Evolutionary conservation across 805 yeast genomes (phyloP).

Genomic region (Priceomyces haplophilus): DNA sequence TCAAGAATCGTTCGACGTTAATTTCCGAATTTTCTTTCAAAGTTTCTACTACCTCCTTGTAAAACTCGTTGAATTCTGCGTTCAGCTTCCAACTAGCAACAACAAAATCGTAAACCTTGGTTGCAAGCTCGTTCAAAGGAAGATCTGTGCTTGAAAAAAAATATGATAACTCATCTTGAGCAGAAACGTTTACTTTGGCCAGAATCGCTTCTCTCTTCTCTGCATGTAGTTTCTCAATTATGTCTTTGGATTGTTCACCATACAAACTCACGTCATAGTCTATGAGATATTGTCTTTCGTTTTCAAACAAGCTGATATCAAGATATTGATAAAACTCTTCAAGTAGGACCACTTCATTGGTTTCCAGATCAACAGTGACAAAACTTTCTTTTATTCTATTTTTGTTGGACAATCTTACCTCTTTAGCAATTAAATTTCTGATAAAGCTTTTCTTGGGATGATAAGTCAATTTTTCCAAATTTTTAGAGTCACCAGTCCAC

Average conservation of each 20-base stretch:
- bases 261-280: constrained; percentile 36
- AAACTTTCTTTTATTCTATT: constrained; percentile 69
- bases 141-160: constrained; percentile 33
- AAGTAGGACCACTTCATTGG: constrained; percentile 30
- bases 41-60: constrained; percentile 27
- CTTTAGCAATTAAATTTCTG: constrained; percentile 76
- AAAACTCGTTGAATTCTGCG: constrained; percentile 32
- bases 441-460: constrained; percentile 77
- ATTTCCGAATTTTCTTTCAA: constrained; percentile 16
- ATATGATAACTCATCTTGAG: constrained; percentile 39
- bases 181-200: constrained; percentile 19
- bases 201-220: constrained; percentile 18
- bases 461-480: constrained; percentile 43
- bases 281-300: constrained; percentile 26
- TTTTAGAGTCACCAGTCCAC: constrained; percentile 67
- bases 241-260: constrained; percentile 29
- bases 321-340: constrained; percentile 40
- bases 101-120: constrained; percentile 39
- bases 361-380: constrained; percentile 28
- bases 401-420: constrained; percentile 76
- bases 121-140: constrained; percentile 36
- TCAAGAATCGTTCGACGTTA: constrained; percentile 36
- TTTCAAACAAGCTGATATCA: constrained; percentile 32
- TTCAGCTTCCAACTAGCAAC: constrained; percentile 40
- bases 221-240: constrained; percentile 22